Percentiles rank a stretch among this genome's conserved stretches.
Evolutionary conservation across 139 green algal genomes (phyloP).

Genomic region (Volvox africanus): DNA sequence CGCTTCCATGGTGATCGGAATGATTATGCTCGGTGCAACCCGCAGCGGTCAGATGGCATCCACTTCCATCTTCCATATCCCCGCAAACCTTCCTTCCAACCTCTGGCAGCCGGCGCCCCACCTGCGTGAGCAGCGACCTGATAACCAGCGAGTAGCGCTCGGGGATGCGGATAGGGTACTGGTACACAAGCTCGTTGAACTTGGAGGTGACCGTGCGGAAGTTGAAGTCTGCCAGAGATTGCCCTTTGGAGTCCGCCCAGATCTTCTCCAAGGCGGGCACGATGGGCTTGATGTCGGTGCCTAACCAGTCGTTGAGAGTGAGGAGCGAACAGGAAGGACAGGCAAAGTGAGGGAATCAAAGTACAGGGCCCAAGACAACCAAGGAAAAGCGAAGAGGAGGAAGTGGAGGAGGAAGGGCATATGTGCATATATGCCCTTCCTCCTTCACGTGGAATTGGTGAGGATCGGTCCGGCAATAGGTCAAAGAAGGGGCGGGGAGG

Average conservation of each 20-base stretch:
- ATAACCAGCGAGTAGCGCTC: conserved; percentile 99
- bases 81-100: not conserved
- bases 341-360: not conserved
- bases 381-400: too few relatives aligned
- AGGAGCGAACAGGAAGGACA: not conserved
- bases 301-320: conserved; percentile 36
- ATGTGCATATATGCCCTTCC: too few relatives aligned
- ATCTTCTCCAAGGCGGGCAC: conserved; percentile 97
- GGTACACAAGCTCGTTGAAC: conserved; percentile 99
- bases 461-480: too few relatives aligned
- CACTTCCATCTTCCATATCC: not conserved
- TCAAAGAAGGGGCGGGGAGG: too few relatives aligned
- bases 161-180: conserved; percentile 99
- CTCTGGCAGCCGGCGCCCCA: conserved; percentile 1
- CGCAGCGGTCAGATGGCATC: too few relatives aligned
- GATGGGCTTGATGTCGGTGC: conserved; percentile 95
- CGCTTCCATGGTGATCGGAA: too few relatives aligned
- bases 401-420: too few relatives aligned
- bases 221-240: conserved; percentile 95
- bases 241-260: conserved; percentile 91
- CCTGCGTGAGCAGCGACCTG: conserved; percentile 86
- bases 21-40: too few relatives aligned
- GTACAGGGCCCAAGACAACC: too few relatives aligned
- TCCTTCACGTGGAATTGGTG: too few relatives aligned
- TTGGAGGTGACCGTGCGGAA: conserved; percentile 96